Evolutionary conservation across 768 basidiomycete species (phyloP), one percentile per base, ranked within the genome.

Genomic region (Lactarius hengduanensis): DNA sequence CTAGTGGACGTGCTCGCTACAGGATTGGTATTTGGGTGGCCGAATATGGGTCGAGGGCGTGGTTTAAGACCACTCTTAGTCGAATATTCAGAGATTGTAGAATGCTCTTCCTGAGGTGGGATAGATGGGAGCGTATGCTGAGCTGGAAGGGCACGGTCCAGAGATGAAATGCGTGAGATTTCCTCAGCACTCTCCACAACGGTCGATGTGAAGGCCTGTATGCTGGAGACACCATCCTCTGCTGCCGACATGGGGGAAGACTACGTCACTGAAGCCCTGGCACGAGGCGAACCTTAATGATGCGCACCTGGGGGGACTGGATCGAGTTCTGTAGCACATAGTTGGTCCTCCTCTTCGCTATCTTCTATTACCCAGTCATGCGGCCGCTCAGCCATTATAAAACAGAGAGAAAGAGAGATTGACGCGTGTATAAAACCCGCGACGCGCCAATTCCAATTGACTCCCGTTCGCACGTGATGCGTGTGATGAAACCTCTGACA

Each of bases 261-360:
- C 47, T 47, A 67, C 28, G 66, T 67, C 66, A 67, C 61, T 56
- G 30, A 34, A 30, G 30, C 34, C 18, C 56, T 30, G 57, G 53
- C 53, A 59, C 34, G 53, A 55, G 66, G 62, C 62, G 53, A 43
- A 63, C 38, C 40, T 50, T 62, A 56, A 28, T 41, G 34, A 63
- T 56, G 62, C 66, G 53, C 62, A 67, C 66, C 66, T 63, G 57
- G 57, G 34, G 30, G 50, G 57, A 59, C 10, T 5, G 58, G 53
- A 34, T 59, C 36, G 13, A 26, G 57, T 38, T 63, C 41, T 36
- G 53, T 4, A 28, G 36, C 50, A 32, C 34, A 26, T 2, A 67
- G 20, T 41, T 67, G 58, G 38, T 65, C 68, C 54, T 70, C 70
- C 45, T 69, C 70, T 55, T 70, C 70, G 20, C 70, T 70, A n/a